Evolutionary conservation across 768 basidiomycete genomes (phyloP), one percentile per base, ranked within the genome.

Genomic region (Agaricus sinodeliciosus): DNA sequence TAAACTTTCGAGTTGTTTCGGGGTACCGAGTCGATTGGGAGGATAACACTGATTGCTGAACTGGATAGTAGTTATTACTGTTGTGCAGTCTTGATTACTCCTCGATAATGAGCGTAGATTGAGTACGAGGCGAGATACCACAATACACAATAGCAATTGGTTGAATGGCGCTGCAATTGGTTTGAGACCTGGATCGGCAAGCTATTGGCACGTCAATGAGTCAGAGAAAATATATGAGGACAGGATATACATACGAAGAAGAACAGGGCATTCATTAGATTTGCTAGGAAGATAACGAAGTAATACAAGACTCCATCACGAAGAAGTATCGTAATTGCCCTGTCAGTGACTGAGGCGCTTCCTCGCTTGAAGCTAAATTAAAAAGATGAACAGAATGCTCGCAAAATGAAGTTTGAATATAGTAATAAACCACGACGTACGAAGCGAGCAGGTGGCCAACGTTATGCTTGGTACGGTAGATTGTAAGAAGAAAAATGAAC

Each of bases 141-240:
- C 65, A 1, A 57, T 54, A 9, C 63, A 49, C 4, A 64, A 65
- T 9, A 68, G 60, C 16, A 64, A 55, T 45, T 68, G 67, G 25
- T 63, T 65, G 57, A 68, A 67, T 0, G 65, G 63, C 6, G 67
- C 67, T 9, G 64, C 67, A 27, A 67, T 61, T 3, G 63, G 63
- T 49, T 67, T 67, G 4, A 68, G 48, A 45, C 64, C 65, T 2
- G 52, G 39, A 6, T 45, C 43, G 12, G 61, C 63, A 31, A 60
- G 37, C 65, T 66, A 31, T 31, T 22, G 22, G 22, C 31, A 45
- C 27, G 27, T 9, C 8, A 45, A 15, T 6, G 44, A 35, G 12
- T 7, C 18, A 47, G 31, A 47, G 19, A 13, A 15, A n/a, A 28
- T 5, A 28, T 25, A n/a, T 26, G 13, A 25, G 9, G 26, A 8